Percentiles rank a stretch among this genome's conserved stretches.
phyloP scores from a whole-genome alignment of 768 basidiomycete genomes.

The Phanerodontia chrysosporium region DNA sequence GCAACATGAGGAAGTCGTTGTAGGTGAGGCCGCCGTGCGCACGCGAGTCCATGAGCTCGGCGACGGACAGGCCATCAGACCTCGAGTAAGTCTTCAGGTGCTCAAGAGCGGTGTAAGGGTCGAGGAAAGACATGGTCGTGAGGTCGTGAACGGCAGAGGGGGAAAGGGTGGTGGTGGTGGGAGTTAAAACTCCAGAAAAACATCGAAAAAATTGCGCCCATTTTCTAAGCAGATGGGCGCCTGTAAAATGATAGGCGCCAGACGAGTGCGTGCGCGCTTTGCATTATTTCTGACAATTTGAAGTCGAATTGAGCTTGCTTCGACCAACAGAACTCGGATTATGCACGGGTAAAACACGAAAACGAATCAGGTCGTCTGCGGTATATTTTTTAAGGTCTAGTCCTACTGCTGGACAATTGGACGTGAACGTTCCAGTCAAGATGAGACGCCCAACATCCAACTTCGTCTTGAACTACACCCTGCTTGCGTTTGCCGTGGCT shows the following conservation, averaged over 20 bases:
- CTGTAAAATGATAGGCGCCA: neutral
- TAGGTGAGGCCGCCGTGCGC: conserved; percentile 92
- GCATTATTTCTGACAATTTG: no score
- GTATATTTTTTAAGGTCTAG: no score
- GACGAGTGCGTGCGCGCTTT: no score
- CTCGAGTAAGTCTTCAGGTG: conserved; percentile 67
- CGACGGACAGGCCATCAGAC: conserved; percentile 78
- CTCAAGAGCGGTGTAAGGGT: conserved; percentile 68
- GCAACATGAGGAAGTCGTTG: conserved; percentile 93
- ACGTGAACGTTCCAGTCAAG: no score
- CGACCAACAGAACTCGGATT: no score
- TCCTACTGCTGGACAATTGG: no score
- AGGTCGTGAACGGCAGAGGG: neutral
- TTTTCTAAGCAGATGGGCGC: conserved; percentile 4
- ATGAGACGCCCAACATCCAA: no score
- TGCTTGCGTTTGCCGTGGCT: no score
- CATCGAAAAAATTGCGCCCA: neutral
- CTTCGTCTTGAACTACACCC: no score
- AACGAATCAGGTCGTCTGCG: no score
- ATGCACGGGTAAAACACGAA: no score
- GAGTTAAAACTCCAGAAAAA: conserved; percentile 16
- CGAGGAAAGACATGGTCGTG: conserved; percentile 42
- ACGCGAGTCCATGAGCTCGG: conserved; percentile 84
- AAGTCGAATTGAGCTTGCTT: no score
- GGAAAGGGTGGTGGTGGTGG: conserved; percentile 12